phyloP scores from a whole-genome alignment of 129 eudicot genomes.

The Flaveria bidentis region DNA sequence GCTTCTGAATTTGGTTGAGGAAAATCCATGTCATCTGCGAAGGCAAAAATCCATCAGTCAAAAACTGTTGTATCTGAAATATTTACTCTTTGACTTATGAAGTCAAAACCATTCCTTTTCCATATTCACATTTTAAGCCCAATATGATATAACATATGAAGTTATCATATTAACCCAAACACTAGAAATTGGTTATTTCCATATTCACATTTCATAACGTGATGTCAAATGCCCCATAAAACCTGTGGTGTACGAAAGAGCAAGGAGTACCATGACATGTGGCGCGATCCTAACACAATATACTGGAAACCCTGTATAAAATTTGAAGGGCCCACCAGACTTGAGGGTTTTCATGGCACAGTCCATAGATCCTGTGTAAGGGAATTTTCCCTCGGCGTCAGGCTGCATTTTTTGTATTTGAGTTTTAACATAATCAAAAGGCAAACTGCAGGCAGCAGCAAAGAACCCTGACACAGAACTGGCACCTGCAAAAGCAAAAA shows the following conservation, averaged over 20 bases:
- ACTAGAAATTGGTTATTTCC: neutral
- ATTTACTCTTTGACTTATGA: neutral
- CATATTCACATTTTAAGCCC: neutral
- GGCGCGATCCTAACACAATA: conserved; percentile 93
- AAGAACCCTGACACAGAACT: conserved; percentile 90
- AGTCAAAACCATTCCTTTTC: neutral
- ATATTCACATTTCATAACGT: neutral
- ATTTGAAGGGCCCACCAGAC: conserved; percentile 80
- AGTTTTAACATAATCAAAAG: conserved; percentile 88
- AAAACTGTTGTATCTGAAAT: neutral
- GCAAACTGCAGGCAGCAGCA: conserved; percentile 95
- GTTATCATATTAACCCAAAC: neutral
- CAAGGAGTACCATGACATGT: conserved; percentile 75
- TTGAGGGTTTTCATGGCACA: conserved; percentile 83
- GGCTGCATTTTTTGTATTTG: conserved; percentile 97
- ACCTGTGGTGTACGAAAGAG: neutral
- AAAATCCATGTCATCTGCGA: conserved; percentile 94
- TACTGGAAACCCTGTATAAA: conserved; percentile 91
- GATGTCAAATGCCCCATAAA: neutral
- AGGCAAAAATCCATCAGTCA: conserved; percentile 4
- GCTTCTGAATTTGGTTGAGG: conserved; percentile 86
- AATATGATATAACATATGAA: neutral
- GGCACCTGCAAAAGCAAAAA: conserved; percentile 53
- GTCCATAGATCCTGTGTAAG: conserved; percentile 81
- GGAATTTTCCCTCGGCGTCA: conserved; percentile 80